Conservation (phyloP, 768 basidiomycete species). For the Boletus coccyginus region DNA sequence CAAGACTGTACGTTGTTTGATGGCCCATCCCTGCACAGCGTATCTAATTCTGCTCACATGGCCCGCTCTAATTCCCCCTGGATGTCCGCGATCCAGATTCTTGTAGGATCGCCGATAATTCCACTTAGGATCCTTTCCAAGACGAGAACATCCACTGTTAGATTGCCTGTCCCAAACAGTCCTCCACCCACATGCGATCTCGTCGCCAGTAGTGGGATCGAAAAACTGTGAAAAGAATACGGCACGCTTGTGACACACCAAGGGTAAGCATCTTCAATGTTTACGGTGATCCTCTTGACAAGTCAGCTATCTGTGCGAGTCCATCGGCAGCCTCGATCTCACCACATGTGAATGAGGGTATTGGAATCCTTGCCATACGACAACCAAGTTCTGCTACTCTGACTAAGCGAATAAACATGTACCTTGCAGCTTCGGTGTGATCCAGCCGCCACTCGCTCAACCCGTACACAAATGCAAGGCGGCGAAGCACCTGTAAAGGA, state of each 20-base stretch:
- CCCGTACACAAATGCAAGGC: not conserved
- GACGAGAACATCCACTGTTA: not conserved
- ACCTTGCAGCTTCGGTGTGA: not conserved
- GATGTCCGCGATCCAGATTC: conserved; percentile 1
- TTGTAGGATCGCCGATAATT: not conserved
- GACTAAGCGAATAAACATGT: not conserved
- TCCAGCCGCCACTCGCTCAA: not conserved
- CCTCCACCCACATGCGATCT: not conserved
- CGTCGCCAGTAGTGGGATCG: not conserved
- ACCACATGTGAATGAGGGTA: not conserved
- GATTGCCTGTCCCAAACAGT: not conserved
- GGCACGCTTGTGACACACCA: not conserved
- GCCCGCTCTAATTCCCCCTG: not conserved
- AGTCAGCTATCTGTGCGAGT: not conserved
- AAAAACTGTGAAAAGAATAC: not conserved
- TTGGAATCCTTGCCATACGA: not conserved
- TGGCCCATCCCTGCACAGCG: not conserved
- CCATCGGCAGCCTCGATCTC: not conserved
- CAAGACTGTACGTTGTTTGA: not conserved
- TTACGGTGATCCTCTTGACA: not conserved
- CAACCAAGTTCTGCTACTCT: not conserved
- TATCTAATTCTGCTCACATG: too few relatives aligned
- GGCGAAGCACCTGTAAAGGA: not conserved
- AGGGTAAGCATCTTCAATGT: not conserved
- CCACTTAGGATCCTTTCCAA: not conserved